Conservation (phyloP, 139 green algal genomes). For the Deuterostichococcus epilithicus region DNA sequence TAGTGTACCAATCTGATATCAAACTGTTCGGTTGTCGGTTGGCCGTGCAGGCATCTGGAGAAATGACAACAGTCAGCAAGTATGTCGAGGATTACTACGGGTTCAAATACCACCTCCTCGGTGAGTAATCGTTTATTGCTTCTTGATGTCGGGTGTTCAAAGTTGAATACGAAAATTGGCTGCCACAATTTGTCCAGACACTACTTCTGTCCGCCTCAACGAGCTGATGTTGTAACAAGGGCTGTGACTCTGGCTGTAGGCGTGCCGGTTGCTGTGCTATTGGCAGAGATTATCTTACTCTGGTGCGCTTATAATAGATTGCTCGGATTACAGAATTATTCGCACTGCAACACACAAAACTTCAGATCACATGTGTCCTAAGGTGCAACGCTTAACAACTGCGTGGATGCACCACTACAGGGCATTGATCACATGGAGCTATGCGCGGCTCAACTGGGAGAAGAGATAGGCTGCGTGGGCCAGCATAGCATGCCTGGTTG, state of each 20-base stretch:
- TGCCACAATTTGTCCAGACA: constrained; percentile 23
- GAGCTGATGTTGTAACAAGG: too few species aligned
- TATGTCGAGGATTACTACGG: constrained; percentile 41
- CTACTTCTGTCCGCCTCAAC: neutral
- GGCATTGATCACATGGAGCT: neutral
- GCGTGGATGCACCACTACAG: neutral
- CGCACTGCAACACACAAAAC: neutral
- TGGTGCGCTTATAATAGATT: too few species aligned
- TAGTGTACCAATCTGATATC: too few species aligned
- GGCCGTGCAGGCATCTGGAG: neutral
- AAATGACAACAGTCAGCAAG: constrained; percentile 8
- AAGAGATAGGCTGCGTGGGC: too few species aligned
- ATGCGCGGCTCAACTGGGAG: neutral
- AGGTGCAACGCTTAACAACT: neutral
- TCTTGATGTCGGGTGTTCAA: neutral
- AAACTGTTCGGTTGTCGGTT: too few species aligned
- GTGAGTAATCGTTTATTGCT: neutral
- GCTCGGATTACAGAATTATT: neutral
- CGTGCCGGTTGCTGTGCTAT: neutral
- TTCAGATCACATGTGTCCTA: neutral
- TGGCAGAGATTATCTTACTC: neutral
- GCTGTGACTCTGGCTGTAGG: neutral
- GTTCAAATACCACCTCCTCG: constrained; percentile 20
- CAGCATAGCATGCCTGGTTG: too few species aligned
- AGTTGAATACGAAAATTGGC: neutral